Evolutionary conservation across 2,329 filamentous ascomycete species (phyloP).

Genomic region (Aspergillus transmontanensis): DNA sequence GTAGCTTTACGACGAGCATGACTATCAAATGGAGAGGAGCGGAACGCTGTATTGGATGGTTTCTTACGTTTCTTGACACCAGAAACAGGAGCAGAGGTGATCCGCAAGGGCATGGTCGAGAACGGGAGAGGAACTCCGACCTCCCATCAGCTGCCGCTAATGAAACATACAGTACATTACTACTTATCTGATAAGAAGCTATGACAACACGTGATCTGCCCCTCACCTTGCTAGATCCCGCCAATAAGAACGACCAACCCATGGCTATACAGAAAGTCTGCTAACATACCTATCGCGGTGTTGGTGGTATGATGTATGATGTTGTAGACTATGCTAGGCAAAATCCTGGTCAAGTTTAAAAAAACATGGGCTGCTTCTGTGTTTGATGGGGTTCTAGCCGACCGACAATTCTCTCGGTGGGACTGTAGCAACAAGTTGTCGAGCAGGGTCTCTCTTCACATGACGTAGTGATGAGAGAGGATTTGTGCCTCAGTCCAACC

Average conservation of each 20-base stretch:
- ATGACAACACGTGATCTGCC: not conserved
- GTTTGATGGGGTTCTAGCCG: not conserved
- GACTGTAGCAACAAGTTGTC: constrained; percentile 4
- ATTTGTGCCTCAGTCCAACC: not conserved
- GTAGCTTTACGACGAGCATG: constrained; percentile 45
- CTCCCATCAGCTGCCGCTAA: no score
- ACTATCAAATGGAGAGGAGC: constrained; percentile 45
- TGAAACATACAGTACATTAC: no score
- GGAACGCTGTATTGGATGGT: constrained; percentile 27
- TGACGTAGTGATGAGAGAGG: constrained; percentile 37
- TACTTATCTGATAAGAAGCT: not conserved
- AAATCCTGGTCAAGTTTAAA: not conserved
- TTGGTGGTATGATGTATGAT: not conserved
- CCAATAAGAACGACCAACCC: not conserved
- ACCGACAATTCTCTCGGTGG: not conserved
- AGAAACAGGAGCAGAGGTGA: constrained; percentile 51
- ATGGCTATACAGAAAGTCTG: not conserved
- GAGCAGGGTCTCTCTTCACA: constrained; percentile 24
- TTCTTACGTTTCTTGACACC: constrained; percentile 46
- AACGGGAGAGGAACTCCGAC: not conserved
- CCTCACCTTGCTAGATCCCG: not conserved
- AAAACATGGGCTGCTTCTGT: not conserved
- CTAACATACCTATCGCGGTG: not conserved
- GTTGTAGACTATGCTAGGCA: not conserved
- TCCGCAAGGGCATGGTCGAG: constrained; percentile 48